Evolutionary conservation across 352 stramenopile species (phyloP).

Genomic region (Elongisporangium senticosum): DNA sequence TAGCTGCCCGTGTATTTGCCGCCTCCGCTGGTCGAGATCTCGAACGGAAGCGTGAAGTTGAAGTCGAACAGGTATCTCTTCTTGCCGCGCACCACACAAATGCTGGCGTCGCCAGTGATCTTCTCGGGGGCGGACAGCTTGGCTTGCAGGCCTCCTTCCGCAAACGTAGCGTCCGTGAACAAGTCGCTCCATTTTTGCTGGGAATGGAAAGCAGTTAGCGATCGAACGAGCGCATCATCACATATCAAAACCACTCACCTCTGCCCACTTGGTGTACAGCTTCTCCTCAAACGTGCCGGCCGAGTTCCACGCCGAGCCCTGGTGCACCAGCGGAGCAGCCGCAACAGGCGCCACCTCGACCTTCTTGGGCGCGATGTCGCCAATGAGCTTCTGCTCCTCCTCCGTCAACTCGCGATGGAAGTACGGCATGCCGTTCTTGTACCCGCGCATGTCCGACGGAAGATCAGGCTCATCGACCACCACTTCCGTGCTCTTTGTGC

Average conservation of each 20-base stretch:
- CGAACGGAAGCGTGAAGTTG: slow-evolving; percentile 66
- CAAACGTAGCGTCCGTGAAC: slow-evolving; percentile 34
- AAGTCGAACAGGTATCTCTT: slow-evolving; percentile 89
- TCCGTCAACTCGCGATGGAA: slow-evolving; percentile 97
- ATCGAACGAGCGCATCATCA: not conserved
- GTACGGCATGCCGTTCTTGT: slow-evolving; percentile 89
- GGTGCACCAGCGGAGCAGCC: slow-evolving; percentile 28
- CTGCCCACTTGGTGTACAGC: slow-evolving; percentile 82
- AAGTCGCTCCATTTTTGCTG: slow-evolving; percentile 58
- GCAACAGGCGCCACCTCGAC: slow-evolving; percentile 38
- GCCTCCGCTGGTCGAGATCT: slow-evolving; percentile 47
- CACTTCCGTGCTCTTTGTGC: slow-evolving; percentile 32
- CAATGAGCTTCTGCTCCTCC: slow-evolving; percentile 94
- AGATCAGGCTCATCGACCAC: slow-evolving; percentile 67
- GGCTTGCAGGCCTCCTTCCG: slow-evolving; percentile 31
- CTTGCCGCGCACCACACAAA: slow-evolving; percentile 85
- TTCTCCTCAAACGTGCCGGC: slow-evolving; percentile 90
- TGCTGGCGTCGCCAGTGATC: slow-evolving; percentile 78
- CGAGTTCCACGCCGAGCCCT: slow-evolving; percentile 89
- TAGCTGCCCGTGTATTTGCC: slow-evolving; percentile 58
- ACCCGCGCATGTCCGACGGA: slow-evolving; percentile 52
- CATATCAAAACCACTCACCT: slow-evolving; percentile 16
- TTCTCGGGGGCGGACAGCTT: slow-evolving; percentile 65
- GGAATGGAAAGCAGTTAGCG: not conserved
- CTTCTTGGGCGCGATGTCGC: slow-evolving; percentile 91